A percentile compares a stretch with the other conserved stretches of the same genome.
phyloP scores from a whole-genome alignment of 768 basidiomycete species.

The Tephrocybe sp. region DNA sequence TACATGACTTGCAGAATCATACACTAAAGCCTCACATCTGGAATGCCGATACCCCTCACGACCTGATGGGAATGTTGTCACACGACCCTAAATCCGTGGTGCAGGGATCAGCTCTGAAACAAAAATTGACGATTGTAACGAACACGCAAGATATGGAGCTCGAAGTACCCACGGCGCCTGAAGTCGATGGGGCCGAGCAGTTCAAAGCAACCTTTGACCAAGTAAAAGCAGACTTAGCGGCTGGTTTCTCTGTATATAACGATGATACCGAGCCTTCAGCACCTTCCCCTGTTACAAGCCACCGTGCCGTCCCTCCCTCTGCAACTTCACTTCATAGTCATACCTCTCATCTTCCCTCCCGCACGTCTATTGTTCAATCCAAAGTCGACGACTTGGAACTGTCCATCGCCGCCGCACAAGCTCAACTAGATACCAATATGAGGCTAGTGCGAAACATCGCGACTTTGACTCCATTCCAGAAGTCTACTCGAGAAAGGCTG shows the following conservation, averaged over 20 bases:
- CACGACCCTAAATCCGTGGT: slow-evolving; percentile 23
- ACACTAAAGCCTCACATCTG: slow-evolving; percentile 33
- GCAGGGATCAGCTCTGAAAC: slow-evolving; percentile 21
- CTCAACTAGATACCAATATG: slow-evolving; percentile 64
- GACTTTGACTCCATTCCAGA: slow-evolving; percentile 84
- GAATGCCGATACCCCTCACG: slow-evolving; percentile 40
- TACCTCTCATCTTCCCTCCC: slow-evolving; percentile 41
- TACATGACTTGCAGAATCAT: slow-evolving; percentile 59
- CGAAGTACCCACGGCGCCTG: slow-evolving; percentile 48
- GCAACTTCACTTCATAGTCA: slow-evolving; percentile 21
- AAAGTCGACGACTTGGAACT: slow-evolving; percentile 67
- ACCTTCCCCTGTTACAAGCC: neutral
- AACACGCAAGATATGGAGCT: slow-evolving; percentile 32
- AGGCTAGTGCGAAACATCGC: slow-evolving; percentile 79
- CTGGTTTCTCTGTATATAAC: slow-evolving; percentile 35
- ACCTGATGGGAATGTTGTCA: slow-evolving; percentile 41
- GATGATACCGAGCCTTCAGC: slow-evolving; percentile 15
- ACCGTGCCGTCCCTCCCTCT: slow-evolving; percentile 12
- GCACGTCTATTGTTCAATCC: slow-evolving; percentile 53
- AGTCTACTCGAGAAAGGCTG: slow-evolving; percentile 77
- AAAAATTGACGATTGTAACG: slow-evolving; percentile 29
- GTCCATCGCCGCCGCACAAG: slow-evolving; percentile 49
- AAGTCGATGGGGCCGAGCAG: slow-evolving; percentile 59
- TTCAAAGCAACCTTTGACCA: slow-evolving; percentile 82
- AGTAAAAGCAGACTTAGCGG: slow-evolving; percentile 81